Base-by-base conservation (phyloP, 768 basidiomycete genomes). In the Lyophyllum shimeji region DNA sequence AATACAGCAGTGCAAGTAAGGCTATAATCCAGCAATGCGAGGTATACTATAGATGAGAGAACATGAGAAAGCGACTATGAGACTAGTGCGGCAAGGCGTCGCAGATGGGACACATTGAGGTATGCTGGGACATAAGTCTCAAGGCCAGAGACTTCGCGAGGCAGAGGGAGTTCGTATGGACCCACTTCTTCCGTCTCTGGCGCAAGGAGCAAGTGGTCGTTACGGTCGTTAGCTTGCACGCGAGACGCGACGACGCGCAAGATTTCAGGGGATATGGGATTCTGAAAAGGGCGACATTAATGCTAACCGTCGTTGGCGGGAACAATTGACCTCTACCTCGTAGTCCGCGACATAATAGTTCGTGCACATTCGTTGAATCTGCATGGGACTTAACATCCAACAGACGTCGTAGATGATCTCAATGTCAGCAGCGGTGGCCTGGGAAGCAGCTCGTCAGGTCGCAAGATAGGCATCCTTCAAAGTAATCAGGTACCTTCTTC, bases 311-410 rank as follows among this genome's bases (percentile, higher is more conserved):
- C 29, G 18, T 52, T 43, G 18, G 29, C 11, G 48, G 17, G 20
- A 52, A 9, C 53, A 37, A 44, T 33, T 1, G 51, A 24, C 60
- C 78, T 7, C 40, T 63, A 93, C 94, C 84, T 99, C 97, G 70
- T 98, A 99, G 74, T 98, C 97, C 45, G 96, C 97, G 58, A 96
- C 95, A 67, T 97, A 98, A 75, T 98, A 98, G 71, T 96, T 96
- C 56, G 92, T 93, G 72, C 97, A 98, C 86, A 99, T 95, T 69
- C 97, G 89, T 76, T 98, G 97, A 61, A 99, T 98, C 72, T 99
- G 97, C 74, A 95, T 95, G 1, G 97, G 97, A 60, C 94, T 98
- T 44, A 99, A 80, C 90, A 98, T 98, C 96, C 97, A 98, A 79
- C 96, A 98, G 58, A 99, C 96, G 67, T 95, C 93, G 70, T 97